Conservation (phyloP, 805 yeast species). For the Wickerhamomyces ciferrii region DNA sequence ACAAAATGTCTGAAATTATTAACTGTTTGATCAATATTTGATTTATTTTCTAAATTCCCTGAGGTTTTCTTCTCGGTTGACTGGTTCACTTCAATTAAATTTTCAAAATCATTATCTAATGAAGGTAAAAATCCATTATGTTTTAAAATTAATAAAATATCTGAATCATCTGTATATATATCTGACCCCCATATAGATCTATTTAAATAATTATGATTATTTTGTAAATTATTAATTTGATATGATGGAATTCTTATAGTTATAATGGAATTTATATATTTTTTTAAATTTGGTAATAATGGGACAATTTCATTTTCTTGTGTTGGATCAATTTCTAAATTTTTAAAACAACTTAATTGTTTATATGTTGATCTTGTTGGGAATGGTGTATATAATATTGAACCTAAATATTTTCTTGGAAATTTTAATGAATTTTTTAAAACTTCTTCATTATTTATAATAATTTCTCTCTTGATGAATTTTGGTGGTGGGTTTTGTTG, state of each 20-base stretch:
- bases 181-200: slow-evolving; percentile 84
- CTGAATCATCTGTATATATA: slow-evolving; percentile 91
- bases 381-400: slow-evolving; percentile 50
- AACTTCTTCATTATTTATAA: slow-evolving; percentile 35
- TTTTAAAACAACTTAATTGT: no score
- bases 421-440: slow-evolving; percentile 33
- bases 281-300: slow-evolving; percentile 26
- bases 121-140: slow-evolving; percentile 67
- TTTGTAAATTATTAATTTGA: slow-evolving; percentile 18
- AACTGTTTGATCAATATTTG: slow-evolving; percentile 24
- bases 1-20: slow-evolving; percentile 20
- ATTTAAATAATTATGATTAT: slow-evolving; percentile 17
- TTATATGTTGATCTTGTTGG: slow-evolving; percentile 40
- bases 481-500: not conserved
- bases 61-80: slow-evolving; percentile 28
- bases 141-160: slow-evolving; percentile 64
- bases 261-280: slow-evolving; percentile 35
- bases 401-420: slow-evolving; percentile 44
- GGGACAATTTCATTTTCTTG: slow-evolving; percentile 14
- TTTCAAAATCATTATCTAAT: slow-evolving; percentile 17
- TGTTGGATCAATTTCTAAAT: no score
- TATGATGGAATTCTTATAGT: slow-evolving; percentile 23
- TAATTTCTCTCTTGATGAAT: slow-evolving; percentile 19
- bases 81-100: slow-evolving; percentile 10
- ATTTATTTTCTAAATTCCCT: slow-evolving; percentile 30